Percentiles rank a stretch among this genome's conserved stretches.
Conservation (phyloP, 768 basidiomycete genomes). For the Heimioporus sp. region DNA sequence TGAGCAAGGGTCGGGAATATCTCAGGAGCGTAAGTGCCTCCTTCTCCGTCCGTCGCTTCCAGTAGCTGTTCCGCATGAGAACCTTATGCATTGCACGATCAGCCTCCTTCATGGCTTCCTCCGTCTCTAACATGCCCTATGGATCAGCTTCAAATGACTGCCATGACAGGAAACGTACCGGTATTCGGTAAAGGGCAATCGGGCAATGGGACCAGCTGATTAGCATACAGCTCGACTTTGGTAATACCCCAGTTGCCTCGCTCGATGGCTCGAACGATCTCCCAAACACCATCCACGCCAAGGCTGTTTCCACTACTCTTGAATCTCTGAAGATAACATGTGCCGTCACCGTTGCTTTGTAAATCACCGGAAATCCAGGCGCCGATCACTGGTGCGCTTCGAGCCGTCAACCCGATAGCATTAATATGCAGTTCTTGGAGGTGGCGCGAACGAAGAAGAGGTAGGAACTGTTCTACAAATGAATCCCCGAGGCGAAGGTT, state of each 20-base stretch:
- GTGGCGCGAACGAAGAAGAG: conserved; percentile 42
- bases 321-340: conserved; percentile 46
- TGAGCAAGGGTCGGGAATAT: conserved; percentile 47
- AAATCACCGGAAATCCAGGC: conserved; percentile 47
- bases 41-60: conserved; percentile 42
- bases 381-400: conserved; percentile 43
- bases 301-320: conserved; percentile 59
- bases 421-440: conserved; percentile 56
- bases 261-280: conserved; percentile 48
- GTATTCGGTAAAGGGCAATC: neutral
- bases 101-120: conserved; percentile 34
- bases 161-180: conserved; percentile 2
- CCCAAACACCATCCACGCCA: conserved; percentile 43
- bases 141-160: conserved; percentile 18
- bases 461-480: conserved; percentile 50
- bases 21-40: conserved; percentile 52
- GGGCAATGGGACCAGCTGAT: conserved; percentile 29
- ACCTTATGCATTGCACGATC: conserved; percentile 34
- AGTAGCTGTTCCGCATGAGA: conserved; percentile 47
- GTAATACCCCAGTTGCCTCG: conserved; percentile 49
- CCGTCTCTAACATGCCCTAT: conserved; percentile 15
- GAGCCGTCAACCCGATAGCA: conserved; percentile 42
- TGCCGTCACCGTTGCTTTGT: conserved; percentile 8
- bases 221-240: conserved; percentile 49
- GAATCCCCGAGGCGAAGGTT: conserved; percentile 48